Evolutionary conservation across 371 early-diverging fungal genomes (phyloP).

Genomic region (Fennellomyces sp.): DNA sequence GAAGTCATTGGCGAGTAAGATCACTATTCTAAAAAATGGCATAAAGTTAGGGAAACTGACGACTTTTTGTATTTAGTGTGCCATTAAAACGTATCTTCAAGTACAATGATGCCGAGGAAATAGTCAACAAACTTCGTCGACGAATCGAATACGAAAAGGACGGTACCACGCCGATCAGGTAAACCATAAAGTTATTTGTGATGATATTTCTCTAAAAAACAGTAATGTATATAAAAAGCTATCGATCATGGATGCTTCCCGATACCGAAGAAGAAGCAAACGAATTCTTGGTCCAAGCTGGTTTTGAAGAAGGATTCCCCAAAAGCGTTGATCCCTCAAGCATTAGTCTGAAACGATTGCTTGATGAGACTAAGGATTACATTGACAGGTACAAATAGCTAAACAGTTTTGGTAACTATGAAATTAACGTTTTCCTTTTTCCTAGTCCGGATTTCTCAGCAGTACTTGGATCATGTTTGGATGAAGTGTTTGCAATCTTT

Average conservation of each 20-base stretch:
- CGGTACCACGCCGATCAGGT: conserved; percentile 34
- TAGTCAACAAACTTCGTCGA: conserved; percentile 28
- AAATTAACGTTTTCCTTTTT: not conserved
- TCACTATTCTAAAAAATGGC: not conserved
- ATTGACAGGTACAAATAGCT: conserved; percentile 62
- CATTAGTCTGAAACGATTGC: conserved; percentile 56
- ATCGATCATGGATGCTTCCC: conserved; percentile 71
- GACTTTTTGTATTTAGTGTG: conserved; percentile 16
- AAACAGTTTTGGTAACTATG: not conserved
- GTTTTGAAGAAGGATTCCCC: conserved; percentile 27
- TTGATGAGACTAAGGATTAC: conserved; percentile 85
- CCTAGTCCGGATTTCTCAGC: conserved; percentile 62
- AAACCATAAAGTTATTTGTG: not conserved
- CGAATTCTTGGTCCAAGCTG: conserved; percentile 66
- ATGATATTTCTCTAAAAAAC: not conserved
- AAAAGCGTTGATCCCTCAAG: conserved; percentile 25
- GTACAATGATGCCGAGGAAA: conserved; percentile 30
- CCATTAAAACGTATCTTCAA: conserved; percentile 34
- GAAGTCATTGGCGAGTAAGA: conserved; percentile 65
- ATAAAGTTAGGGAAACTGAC: not conserved
- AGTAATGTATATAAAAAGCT: conserved; percentile 26
- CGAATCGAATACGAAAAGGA: conserved; percentile 36
- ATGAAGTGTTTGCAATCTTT: conserved; percentile 65
- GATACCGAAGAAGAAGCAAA: conserved; percentile 61
- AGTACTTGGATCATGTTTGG: conserved; percentile 56